These are phyloP conservation scores for Raphanus raphanistrum DNA, from an alignment of 345 rosid species.

Conservation along the genomic window DNA sequence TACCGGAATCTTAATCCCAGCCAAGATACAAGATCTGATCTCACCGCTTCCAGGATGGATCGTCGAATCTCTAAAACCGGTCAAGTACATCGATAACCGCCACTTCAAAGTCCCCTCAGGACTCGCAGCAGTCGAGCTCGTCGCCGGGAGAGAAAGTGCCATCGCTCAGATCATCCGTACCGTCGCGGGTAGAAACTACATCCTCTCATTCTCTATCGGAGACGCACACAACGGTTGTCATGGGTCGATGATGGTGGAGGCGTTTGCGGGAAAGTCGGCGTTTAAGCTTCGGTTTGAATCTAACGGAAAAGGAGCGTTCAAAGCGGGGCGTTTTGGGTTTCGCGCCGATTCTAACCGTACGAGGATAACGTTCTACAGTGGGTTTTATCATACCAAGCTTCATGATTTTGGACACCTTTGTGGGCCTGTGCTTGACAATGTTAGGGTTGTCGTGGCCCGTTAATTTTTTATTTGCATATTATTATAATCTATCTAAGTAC, in stretches of 20 bases:
- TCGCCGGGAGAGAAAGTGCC: constrained; percentile 85
- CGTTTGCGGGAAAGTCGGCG: constrained; percentile 55
- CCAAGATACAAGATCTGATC: constrained; percentile 48
- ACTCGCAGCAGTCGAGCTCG: constrained; percentile 57
- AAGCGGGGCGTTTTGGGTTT: constrained; percentile 50
- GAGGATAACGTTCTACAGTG: constrained; percentile 69
- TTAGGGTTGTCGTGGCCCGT: constrained; percentile 41
- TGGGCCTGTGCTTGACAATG: constrained; percentile 83
- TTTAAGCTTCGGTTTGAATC: constrained; percentile 50
- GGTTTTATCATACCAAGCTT: constrained; percentile 68
- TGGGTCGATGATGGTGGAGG: constrained; percentile 82
- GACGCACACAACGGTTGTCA: constrained; percentile 79
- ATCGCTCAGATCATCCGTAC: constrained; percentile 78
- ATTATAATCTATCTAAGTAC: neutral
- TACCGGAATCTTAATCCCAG: constrained; percentile 74
- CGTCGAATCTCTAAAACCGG: constrained; percentile 78
- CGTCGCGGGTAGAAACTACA: constrained; percentile 45
- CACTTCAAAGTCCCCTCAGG: constrained; percentile 75
- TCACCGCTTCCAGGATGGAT: constrained; percentile 93
- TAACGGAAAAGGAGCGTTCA: constrained; percentile 54
- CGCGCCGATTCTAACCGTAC: constrained; percentile 51
- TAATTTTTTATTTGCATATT: neutral
- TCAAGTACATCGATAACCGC: constrained; percentile 64
- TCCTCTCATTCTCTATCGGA: constrained; percentile 58
- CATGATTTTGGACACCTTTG: constrained; percentile 78